phyloP scores from a whole-genome alignment of 2,329 filamentous ascomycete species.

The Nemania serpens region DNA sequence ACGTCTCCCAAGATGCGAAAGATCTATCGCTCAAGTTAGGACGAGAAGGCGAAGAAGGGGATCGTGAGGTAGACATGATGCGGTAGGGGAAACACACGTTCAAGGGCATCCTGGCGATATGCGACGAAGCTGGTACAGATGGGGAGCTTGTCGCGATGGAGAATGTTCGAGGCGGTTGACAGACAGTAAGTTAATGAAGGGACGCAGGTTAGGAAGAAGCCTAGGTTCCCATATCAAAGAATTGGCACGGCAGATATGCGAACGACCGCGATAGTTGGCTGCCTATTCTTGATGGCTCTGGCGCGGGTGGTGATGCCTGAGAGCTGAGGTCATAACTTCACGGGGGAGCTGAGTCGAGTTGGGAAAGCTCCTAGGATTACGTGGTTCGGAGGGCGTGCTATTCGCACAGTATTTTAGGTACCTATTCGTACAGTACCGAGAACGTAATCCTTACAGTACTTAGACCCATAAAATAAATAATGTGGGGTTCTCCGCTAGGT shows the following conservation, averaged over 20 bases:
- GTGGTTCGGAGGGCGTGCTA: conserved; percentile 6
- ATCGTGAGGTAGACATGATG: background rate
- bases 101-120: conserved; percentile 37
- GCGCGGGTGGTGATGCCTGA: background rate
- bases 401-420: background rate
- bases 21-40: conserved; percentile 45
- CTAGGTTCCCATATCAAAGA: conserved; percentile 29
- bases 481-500: too few species aligned
- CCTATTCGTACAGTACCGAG: too few species aligned
- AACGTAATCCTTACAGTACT: too few species aligned
- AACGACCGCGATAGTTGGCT: conserved; percentile 1
- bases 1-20: conserved; percentile 83
- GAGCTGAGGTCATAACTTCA: conserved; percentile 13
- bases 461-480: too few species aligned
- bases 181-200: background rate
- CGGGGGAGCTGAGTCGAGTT: background rate
- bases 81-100: conserved; percentile 35
- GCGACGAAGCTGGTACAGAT: conserved; percentile 17
- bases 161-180: background rate
- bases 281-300: conserved; percentile 7
- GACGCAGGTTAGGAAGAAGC: conserved; percentile 10
- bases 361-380: conserved; percentile 19
- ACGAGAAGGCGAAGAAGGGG: background rate
- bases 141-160: conserved; percentile 14
- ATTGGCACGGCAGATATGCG: background rate